A percentile compares a stretch with the other conserved stretches of the same genome.
These are phyloP conservation scores for Aspergillus cristatus DNA, from an alignment of 495 filamentous ascomycete genomes.

Conservation along the genomic window DNA sequence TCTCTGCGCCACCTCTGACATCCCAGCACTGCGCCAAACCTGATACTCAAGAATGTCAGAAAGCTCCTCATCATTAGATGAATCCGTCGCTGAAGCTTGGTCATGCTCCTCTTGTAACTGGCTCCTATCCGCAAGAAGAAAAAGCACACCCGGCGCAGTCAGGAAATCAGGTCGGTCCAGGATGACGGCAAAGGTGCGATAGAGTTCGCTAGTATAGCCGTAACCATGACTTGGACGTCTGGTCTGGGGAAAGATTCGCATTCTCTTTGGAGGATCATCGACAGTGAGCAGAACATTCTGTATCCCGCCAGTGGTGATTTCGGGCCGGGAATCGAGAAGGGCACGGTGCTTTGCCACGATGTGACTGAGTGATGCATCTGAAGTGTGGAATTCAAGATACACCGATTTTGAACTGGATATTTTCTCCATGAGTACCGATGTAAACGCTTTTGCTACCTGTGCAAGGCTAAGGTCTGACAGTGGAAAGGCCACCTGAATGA, in stretches of 20 bases:
- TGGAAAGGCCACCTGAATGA: background rate
- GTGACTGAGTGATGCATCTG: background rate
- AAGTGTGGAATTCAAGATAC: background rate
- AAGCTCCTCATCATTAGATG: background rate
- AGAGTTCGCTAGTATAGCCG: background rate
- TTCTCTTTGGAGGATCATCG: background rate
- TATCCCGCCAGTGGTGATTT: background rate
- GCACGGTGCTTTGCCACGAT: background rate
- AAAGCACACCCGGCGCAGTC: slow-evolving; percentile 3
- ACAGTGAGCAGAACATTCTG: background rate
- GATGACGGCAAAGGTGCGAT: slow-evolving; percentile 1
- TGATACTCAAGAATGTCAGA: slow-evolving; percentile 2
- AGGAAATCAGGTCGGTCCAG: slow-evolving; percentile 2
- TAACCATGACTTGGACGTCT: background rate
- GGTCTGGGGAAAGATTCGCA: background rate
- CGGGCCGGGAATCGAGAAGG: background rate
- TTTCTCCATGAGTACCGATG: background rate
- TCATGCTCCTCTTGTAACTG: background rate
- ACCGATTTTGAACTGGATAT: background rate
- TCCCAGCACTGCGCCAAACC: slow-evolving; percentile 4
- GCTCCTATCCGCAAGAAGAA: background rate
- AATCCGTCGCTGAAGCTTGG: background rate
- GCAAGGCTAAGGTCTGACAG: background rate
- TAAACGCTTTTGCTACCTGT: background rate
- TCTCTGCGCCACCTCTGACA: slow-evolving; percentile 5